Evolutionary conservation across 257 asterid genomes (phyloP).

Genomic region (Verbena officinalis): DNA sequence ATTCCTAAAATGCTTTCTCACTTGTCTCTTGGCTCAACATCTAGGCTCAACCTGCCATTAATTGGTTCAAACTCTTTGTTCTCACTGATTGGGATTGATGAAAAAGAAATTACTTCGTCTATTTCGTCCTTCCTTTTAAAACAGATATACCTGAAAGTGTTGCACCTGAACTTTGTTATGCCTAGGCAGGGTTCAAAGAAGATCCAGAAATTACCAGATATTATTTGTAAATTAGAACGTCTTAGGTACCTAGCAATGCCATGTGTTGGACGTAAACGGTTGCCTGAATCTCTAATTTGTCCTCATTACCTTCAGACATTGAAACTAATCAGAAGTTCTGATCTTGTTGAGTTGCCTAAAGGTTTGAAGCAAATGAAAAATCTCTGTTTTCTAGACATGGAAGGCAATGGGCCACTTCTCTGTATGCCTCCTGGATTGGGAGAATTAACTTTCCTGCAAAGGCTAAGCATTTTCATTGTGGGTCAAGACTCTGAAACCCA

Average conservation of each 20-base stretch:
- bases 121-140: constrained; percentile 16
- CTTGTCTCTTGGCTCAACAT: not conserved
- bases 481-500: constrained; percentile 27
- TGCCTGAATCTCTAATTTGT: constrained; percentile 27
- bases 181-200: no score
- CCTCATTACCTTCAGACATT: constrained; percentile 31
- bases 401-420: not conserved
- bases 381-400: constrained; percentile 30
- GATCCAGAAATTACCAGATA: not conserved
- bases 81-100: constrained; percentile 5
- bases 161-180: not conserved
- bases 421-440: constrained; percentile 33
- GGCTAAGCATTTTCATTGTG: constrained; percentile 36
- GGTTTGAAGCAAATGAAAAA: constrained; percentile 28
- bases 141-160: constrained; percentile 22
- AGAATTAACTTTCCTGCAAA: constrained; percentile 15
- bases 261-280: not conserved
- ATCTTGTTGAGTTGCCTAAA: constrained; percentile 30
- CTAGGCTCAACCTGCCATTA: not conserved
- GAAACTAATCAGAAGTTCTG: not conserved
- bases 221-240: constrained; percentile 15
- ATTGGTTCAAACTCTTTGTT: not conserved
- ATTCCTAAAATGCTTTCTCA: constrained; percentile 18
- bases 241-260: constrained; percentile 23
- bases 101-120: not conserved